These are phyloP conservation scores for Blakeslea trispora DNA, from an alignment of 371 early-diverging fungal species.

Conservation along the genomic window DNA sequence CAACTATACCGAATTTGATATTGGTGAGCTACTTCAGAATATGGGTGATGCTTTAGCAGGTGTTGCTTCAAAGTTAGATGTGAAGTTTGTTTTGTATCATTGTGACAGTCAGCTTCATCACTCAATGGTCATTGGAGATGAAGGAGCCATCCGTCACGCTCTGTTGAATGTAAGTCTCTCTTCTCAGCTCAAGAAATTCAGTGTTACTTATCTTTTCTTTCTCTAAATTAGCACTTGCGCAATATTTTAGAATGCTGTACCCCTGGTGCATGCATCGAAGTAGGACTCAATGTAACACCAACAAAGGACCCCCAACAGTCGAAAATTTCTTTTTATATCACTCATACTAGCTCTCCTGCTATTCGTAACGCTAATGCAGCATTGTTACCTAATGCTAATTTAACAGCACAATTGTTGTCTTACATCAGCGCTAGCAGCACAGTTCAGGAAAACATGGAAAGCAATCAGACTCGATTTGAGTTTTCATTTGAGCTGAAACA, in stretches of 20 bases:
- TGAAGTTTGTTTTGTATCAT: slow-evolving; percentile 59
- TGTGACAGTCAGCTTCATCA: slow-evolving; percentile 51
- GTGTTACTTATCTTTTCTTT: neutral
- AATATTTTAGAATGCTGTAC: slow-evolving; percentile 59
- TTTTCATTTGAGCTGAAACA: slow-evolving; percentile 39
- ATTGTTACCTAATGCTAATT: slow-evolving; percentile 48
- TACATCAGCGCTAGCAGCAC: slow-evolving; percentile 50
- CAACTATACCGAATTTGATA: slow-evolving; percentile 41
- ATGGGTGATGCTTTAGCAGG: slow-evolving; percentile 61
- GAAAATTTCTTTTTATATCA: slow-evolving; percentile 53
- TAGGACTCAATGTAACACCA: slow-evolving; percentile 48
- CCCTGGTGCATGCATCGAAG: slow-evolving; percentile 60
- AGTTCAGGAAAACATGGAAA: slow-evolving; percentile 31
- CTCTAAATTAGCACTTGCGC: slow-evolving; percentile 46
- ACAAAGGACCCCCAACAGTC: slow-evolving; percentile 17
- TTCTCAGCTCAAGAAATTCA: neutral
- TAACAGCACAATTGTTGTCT: slow-evolving; percentile 52
- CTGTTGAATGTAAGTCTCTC: slow-evolving; percentile 49
- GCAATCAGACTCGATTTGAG: slow-evolving; percentile 39
- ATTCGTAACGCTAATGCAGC: slow-evolving; percentile 29
- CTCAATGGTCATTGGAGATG: slow-evolving; percentile 52
- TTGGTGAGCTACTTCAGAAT: slow-evolving; percentile 57
- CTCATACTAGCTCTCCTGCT: slow-evolving; percentile 43
- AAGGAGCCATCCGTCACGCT: slow-evolving; percentile 54
- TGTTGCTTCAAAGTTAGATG: slow-evolving; percentile 49